Conservation (phyloP, 2,329 filamentous ascomycete species). For the Berkeleyomyces basicola region DNA sequence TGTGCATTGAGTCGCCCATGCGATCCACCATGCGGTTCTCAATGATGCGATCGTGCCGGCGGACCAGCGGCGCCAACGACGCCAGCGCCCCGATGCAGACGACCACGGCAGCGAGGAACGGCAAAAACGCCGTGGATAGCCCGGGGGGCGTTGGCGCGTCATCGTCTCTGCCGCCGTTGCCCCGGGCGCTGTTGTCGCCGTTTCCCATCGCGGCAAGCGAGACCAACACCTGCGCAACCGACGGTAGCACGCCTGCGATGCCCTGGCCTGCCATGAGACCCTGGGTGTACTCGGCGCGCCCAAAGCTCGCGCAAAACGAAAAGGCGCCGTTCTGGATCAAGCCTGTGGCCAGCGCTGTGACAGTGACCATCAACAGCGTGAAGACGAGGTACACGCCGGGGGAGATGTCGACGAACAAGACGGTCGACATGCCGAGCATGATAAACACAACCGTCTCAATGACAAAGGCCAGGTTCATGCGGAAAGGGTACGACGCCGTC, state of each 20-base stretch:
- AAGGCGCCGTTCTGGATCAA: slow-evolving; percentile 90
- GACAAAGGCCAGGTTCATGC: slow-evolving; percentile 61
- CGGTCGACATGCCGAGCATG: slow-evolving; percentile 65
- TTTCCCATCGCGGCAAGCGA: slow-evolving; percentile 37
- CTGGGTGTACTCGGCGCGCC: slow-evolving; percentile 76
- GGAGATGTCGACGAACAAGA: slow-evolving; percentile 43
- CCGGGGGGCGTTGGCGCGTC: slow-evolving; percentile 14
- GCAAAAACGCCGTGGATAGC: slow-evolving; percentile 65
- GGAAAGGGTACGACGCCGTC: slow-evolving; percentile 70
- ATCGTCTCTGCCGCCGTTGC: slow-evolving; percentile 20
- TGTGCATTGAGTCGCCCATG: slow-evolving; percentile 33
- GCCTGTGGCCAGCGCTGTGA: slow-evolving; percentile 64
- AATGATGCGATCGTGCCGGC: slow-evolving; percentile 38
- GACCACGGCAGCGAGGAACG: slow-evolving; percentile 74
- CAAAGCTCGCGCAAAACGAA: slow-evolving; percentile 77
- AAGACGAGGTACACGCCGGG: slow-evolving; percentile 61
- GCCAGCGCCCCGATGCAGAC: slow-evolving; percentile 55
- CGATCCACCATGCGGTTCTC: slow-evolving; percentile 31
- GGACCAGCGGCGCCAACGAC: slow-evolving; percentile 58
- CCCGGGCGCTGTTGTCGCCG: slow-evolving; percentile 16
- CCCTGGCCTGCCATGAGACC: slow-evolving; percentile 93
- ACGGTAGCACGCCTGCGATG: slow-evolving; percentile 77
- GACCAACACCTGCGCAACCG: slow-evolving; percentile 70
- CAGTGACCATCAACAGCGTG: slow-evolving; percentile 63
- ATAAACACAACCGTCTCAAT: slow-evolving; percentile 65